phyloP scores from a whole-genome alignment of 164 flowering plant genomes.

The Tetrastigma voinierianum region DNA sequence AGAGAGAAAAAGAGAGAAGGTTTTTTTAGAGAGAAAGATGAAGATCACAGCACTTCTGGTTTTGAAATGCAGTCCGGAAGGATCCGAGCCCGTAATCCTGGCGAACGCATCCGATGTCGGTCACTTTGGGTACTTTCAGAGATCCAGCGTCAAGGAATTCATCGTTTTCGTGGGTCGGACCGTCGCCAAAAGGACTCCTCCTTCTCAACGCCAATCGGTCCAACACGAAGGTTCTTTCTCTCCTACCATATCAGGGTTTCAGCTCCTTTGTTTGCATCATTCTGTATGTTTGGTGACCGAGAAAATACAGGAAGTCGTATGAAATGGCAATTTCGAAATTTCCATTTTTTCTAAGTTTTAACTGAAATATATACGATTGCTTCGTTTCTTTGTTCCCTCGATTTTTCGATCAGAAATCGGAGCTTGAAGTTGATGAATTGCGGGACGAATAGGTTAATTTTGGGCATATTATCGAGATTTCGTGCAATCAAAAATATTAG shows the following conservation, averaged over 20 bases:
- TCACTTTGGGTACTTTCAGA: conserved; percentile 66
- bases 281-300: not conserved
- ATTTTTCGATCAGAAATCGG: not conserved
- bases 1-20: conserved; percentile 8
- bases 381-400: no score
- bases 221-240: conserved; percentile 59
- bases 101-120: conserved; percentile 60
- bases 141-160: conserved; percentile 63
- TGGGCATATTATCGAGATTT: not conserved
- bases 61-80: conserved; percentile 38
- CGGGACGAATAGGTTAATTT: not conserved
- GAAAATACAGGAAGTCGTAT: not conserved
- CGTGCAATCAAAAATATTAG: no score
- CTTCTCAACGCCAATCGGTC: conserved; percentile 64
- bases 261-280: not conserved
- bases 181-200: conserved; percentile 64
- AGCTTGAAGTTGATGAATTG: not conserved
- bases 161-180: conserved; percentile 67
- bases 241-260: not conserved
- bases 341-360: no score
- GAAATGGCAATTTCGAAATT: not conserved
- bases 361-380: no score
- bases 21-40: conserved; percentile 32
- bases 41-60: conserved; percentile 75
- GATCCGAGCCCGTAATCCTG: conserved; percentile 59